Evolutionary conservation across 75 land plant species (phyloP).

Genomic region (Pinus albicaulis): DNA sequence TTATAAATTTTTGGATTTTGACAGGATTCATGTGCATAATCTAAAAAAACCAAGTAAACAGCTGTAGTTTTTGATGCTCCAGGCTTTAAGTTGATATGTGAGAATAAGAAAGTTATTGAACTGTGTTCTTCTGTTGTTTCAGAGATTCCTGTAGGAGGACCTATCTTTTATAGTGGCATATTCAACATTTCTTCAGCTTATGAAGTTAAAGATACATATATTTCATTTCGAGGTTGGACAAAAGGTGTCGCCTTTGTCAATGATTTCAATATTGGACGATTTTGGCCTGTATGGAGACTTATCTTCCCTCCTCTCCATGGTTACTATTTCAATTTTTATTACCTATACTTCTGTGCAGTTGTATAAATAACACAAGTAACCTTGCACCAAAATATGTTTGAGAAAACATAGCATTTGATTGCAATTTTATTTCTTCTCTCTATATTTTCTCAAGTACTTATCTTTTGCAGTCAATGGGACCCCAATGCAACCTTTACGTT

Average conservation of each 20-base stretch:
- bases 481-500: conserved; percentile 92
- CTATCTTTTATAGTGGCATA: conserved; percentile 57
- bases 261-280: conserved; percentile 87
- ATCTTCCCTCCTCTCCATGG: not conserved
- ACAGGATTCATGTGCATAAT: too few species aligned
- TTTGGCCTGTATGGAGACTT: conserved; percentile 73
- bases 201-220: conserved; percentile 59
- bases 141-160: conserved; percentile 39
- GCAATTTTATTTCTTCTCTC: not conserved
- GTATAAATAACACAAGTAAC: not conserved
- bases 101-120: not conserved
- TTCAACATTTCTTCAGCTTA: conserved; percentile 29
- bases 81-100: not conserved
- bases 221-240: conserved; percentile 84
- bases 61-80: too few species aligned
- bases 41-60: too few species aligned
- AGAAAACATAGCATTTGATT: not conserved
- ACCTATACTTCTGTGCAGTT: not conserved
- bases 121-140: conserved; percentile 6
- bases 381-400: not conserved
- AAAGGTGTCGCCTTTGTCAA: conserved; percentile 90
- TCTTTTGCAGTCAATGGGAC: conserved; percentile 65
- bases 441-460: conserved; percentile 3
- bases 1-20: too few species aligned
- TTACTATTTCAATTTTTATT: conserved; percentile 4